Base-by-base conservation (phyloP, 805 yeast genomes). In the Hemisphaericaspora nanyangensis region DNA sequence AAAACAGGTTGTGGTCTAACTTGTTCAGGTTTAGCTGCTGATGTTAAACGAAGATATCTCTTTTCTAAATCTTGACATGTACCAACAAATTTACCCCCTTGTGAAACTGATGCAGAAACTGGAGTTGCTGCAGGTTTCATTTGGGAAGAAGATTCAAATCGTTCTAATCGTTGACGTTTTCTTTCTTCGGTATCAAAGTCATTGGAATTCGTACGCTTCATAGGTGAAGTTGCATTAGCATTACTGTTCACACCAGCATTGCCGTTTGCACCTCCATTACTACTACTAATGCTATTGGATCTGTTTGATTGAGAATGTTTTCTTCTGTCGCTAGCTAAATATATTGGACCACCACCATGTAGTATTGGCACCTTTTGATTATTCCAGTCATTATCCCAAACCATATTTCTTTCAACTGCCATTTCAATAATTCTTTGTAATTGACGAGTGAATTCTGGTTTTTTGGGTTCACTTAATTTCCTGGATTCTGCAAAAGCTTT, bases 1-100 rank as follows among this genome's bases (percentile, higher is more conserved):
- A 91, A 61, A 1, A 88, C 68, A 1, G 53, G 56, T 31, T 77
- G 65, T 0, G 98, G 97, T 34, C 99, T 71, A 2, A 91, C 96
- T 19, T 72, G 63, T 2, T 77, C 74, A 0, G 97, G 96, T 46
- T 86, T 85, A 0, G 98, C 96, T 37, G 82, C 96, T 2, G 96
- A 85, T 0, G 99, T 93, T 43, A 93, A 64, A 44, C 98, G 72
- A 17, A 88, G 63, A 55, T 89, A 91, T 31, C 77, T 68, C 58
- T 91, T 93, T 49, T 89, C 96, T 17, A 91, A 56, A 1, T 55
- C 67, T 37, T 71, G 70, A 51, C 84, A 74, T 1, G 76, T 70
- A 0, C 99, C 99, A 8, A 83, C 48, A 8, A 77, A 52, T 6
- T 34, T 28, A 19, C 13, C 16, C 5, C 17, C 29, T 29, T 30